Evolutionary conservation across 371 early-diverging fungal species (phyloP), one percentile per base, ranked within the genome.

Genomic region (Lichtheimia hyalospora): DNA sequence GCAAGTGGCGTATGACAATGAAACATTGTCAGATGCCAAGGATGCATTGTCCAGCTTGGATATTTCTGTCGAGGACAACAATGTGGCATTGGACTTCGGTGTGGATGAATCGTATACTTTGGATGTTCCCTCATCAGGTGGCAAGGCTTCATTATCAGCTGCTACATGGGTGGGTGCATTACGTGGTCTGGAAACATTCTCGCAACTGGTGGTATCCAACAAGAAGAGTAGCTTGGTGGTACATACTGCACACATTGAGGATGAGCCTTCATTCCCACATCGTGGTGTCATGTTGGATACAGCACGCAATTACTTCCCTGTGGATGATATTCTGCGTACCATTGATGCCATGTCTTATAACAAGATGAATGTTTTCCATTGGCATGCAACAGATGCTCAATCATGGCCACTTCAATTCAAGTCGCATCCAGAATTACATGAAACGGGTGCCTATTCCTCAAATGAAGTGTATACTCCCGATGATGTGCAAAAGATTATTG

Each of bases 341-440:
- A 68, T 93, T 16, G 92, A 92, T 51, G 93, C 89, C 41, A 83
- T 92, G 73, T 70, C 89, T 48, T 89, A 80, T 73, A 87, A 84
- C 81, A 93, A 93, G 77, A 71, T 93, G 70, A 93, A 93, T 60
- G 80, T 77, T 5, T 78, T 93, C 69, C 94, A 93, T 68, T 92
- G 92, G 91, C 94, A 93, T 61, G 82, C 89, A 12, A 85, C 86
- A 0, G 94, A 93, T 55, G 70, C 90, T 34, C 92, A 92, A 54
- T 81, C 89, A 5, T 93, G 89, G 88, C 90, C 92, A 1, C 54
- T 91, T 2, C 76, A 82, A 49, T 81, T 86, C 65, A 77, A 77
- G 64, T 75, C 81, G 5, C 73, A 82, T 56, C 92, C 92, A 3
- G 83, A 84, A 44, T 72, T 93, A 54, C 63, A 77, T 16, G 57